Conservation (phyloP, 2,329 filamentous ascomycete species). For the Aspergillus pseudoglaucus region DNA sequence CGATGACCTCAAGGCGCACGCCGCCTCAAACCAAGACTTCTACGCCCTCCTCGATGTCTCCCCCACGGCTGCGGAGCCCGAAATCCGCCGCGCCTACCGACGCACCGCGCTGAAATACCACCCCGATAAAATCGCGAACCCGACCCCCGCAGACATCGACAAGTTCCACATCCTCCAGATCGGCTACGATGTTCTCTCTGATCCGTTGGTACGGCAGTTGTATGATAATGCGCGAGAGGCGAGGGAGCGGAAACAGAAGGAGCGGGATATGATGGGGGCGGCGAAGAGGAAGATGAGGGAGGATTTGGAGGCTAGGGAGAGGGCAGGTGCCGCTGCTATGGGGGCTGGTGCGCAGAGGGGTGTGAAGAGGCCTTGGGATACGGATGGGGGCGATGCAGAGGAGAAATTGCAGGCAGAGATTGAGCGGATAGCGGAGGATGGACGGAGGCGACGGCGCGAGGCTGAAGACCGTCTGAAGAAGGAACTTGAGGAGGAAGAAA, state of each 20-base stretch:
- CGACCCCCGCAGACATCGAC: conserved; percentile 61
- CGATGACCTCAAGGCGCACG: conserved; percentile 50
- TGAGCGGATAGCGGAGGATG: conserved; percentile 48
- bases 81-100: conserved; percentile 77
- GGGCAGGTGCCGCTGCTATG: conserved; percentile 37
- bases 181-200: conserved; percentile 76
- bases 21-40: conserved; percentile 61
- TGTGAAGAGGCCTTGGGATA: conserved; percentile 50
- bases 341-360: conserved; percentile 43
- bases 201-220: conserved; percentile 61
- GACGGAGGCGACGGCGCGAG: conserved; percentile 45
- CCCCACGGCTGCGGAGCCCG: conserved; percentile 58
- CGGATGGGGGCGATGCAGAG: conserved; percentile 37
- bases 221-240: conserved; percentile 75
- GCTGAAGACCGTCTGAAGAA: conserved; percentile 42
- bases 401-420: conserved; percentile 49
- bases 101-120: conserved; percentile 85
- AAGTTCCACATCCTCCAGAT: conserved; percentile 82
- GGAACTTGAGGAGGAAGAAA: conserved; percentile 37
- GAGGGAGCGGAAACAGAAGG: conserved; percentile 60
- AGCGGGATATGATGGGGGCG: conserved; percentile 67
- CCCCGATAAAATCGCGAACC: conserved; percentile 77
- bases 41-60: conserved; percentile 69
- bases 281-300: conserved; percentile 72
- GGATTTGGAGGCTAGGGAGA: conserved; percentile 74